Evolutionary conservation across 805 yeast genomes (phyloP).

Genomic region (Ogataea trehalophila): DNA sequence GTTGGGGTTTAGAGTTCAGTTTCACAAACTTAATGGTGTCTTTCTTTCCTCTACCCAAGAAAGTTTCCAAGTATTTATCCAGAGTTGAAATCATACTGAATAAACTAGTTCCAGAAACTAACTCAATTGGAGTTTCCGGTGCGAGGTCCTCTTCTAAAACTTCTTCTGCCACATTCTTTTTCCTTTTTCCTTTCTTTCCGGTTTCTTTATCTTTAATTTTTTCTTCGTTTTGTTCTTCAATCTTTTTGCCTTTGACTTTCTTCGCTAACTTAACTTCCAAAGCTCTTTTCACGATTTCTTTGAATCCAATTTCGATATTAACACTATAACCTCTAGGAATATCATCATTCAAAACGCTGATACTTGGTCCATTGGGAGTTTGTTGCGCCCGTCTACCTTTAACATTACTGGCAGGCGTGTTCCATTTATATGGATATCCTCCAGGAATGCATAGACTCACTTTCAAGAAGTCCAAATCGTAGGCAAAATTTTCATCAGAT

Average conservation of each 20-base stretch:
- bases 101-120: constrained; percentile 47
- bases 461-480: constrained; percentile 49
- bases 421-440: constrained; percentile 39
- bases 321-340: constrained; percentile 65
- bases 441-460: constrained; percentile 51
- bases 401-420: too few species aligned
- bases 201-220: constrained; percentile 4
- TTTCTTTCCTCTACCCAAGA: constrained; percentile 54
- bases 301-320: constrained; percentile 65
- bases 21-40: constrained; percentile 57
- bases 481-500: constrained; percentile 71
- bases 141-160: not conserved
- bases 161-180: constrained; percentile 4
- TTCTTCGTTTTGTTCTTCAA: not conserved
- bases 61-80: constrained; percentile 53
- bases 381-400: too few species aligned
- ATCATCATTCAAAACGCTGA: constrained; percentile 57
- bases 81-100: constrained; percentile 50
- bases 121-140: constrained; percentile 12
- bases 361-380: constrained; percentile 36
- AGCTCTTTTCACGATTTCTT: constrained; percentile 38
- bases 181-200: constrained; percentile 11
- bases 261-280: constrained; percentile 26
- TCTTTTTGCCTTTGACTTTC: constrained; percentile 7
- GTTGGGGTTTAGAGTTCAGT: constrained; percentile 15